Percentiles rank a stretch among this genome's conserved stretches.
Evolutionary conservation across 257 asterid species (phyloP).

Genomic region (Mitragyna speciosa): DNA sequence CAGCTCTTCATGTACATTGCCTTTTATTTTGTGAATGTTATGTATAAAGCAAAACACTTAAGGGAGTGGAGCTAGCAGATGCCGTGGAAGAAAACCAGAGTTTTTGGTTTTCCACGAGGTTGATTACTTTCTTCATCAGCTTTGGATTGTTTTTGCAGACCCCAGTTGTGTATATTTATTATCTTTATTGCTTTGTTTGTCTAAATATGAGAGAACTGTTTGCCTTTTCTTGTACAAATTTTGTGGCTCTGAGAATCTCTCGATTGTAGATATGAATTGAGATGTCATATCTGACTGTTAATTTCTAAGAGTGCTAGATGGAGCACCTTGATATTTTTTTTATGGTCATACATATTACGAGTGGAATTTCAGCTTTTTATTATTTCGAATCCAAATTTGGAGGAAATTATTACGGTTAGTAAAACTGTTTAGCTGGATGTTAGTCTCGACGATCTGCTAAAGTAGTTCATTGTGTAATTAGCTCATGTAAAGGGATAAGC

Average conservation of each 20-base stretch:
- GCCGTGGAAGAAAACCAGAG: conserved; percentile 30
- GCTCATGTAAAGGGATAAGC: too few species aligned
- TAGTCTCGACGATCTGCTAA: too few species aligned
- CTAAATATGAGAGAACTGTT: not conserved
- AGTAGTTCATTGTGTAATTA: too few species aligned
- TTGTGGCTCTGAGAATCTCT: not conserved
- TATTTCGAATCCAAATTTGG: too few species aligned
- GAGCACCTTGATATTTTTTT: not conserved
- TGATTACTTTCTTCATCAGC: conserved; percentile 16
- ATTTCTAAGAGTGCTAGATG: not conserved
- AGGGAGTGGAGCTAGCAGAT: conserved; percentile 37
- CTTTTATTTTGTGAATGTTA: conserved; percentile 10
- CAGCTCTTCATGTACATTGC: not conserved
- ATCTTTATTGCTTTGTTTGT: not conserved
- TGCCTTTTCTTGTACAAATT: not conserved
- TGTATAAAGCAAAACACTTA: conserved; percentile 35
- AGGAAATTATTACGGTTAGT: not conserved
- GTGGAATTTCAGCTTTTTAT: not conserved
- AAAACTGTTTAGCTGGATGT: not conserved
- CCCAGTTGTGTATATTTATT: not conserved
- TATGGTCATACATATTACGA: too few species aligned
- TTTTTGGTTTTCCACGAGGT: conserved; percentile 28
- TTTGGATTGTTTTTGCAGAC: conserved; percentile 8
- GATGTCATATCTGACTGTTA: not conserved
- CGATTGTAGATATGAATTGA: not conserved